Percentiles rank a stretch among this genome's conserved stretches.
Conservation (phyloP, 2,329 filamentous ascomycete genomes). For the Ceratocystiopsis sp. region DNA sequence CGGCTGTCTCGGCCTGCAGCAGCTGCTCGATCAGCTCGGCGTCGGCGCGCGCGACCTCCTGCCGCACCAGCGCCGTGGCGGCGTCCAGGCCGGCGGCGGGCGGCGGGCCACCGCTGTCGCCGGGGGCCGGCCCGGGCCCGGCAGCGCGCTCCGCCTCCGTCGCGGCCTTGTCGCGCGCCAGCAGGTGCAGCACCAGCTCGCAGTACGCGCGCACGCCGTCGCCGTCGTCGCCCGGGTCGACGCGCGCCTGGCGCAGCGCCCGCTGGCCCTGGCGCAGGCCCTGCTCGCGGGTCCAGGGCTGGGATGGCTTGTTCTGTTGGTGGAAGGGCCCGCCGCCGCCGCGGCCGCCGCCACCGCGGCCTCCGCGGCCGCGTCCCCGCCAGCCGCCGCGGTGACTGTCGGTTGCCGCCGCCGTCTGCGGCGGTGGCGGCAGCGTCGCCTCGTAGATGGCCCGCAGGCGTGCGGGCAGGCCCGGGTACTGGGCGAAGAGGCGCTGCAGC, state of each 20-base stretch:
- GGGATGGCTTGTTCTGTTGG: constrained; percentile 1
- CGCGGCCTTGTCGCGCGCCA: constrained; percentile 19
- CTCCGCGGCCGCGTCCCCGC: not conserved
- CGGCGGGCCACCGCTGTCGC: not conserved
- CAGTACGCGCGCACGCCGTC: constrained; percentile 45
- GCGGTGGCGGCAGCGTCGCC: constrained; percentile 28
- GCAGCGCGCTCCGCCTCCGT: constrained; percentile 13
- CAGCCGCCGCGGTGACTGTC: not conserved
- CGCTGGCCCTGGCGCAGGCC: constrained; percentile 39
- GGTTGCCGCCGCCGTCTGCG: not conserved
- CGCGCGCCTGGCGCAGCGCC: constrained; percentile 32
- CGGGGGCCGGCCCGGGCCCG: no score
- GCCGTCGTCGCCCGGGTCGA: constrained; percentile 33
- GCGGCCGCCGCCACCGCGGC: not conserved
- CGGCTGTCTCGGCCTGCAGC: constrained; percentile 24
- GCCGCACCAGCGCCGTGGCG: constrained; percentile 22
- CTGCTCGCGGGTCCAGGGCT: constrained; percentile 38
- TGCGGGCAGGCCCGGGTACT: constrained; percentile 31
- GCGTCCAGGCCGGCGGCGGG: constrained; percentile 11
- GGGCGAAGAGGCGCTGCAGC: constrained; percentile 31
- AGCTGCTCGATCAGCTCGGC: constrained; percentile 33
- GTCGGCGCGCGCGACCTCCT: constrained; percentile 30
- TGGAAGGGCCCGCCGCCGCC: not conserved
- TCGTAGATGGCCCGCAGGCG: constrained; percentile 31
- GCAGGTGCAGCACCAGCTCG: constrained; percentile 34